These are phyloP conservation scores for Kodamaea suecica DNA, from an alignment of 1,139 yeast genomes.

Conservation along the genomic window DNA sequence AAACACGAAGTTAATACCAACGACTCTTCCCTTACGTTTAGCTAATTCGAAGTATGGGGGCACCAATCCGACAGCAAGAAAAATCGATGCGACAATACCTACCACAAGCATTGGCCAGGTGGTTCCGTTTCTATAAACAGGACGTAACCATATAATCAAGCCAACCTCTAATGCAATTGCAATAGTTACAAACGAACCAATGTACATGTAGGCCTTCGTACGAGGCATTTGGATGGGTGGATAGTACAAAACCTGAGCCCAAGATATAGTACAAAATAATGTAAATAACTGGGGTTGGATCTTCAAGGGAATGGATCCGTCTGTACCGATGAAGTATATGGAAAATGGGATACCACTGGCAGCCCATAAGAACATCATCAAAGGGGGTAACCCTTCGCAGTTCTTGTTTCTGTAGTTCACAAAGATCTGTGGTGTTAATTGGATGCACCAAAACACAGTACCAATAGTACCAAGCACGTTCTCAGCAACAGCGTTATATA, in stretches of 20 bases:
- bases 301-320: slow-evolving; percentile 71
- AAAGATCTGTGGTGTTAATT: slow-evolving; percentile 79
- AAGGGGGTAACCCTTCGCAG: slow-evolving; percentile 80
- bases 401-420: slow-evolving; percentile 71
- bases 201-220: slow-evolving; percentile 34
- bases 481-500: slow-evolving; percentile 44
- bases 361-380: slow-evolving; percentile 85
- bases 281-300: slow-evolving; percentile 87
- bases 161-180: slow-evolving; percentile 67
- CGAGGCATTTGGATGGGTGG: slow-evolving; percentile 58
- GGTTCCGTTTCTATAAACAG: slow-evolving; percentile 55
- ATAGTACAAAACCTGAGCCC: slow-evolving; percentile 74
- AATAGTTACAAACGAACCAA: slow-evolving; percentile 37
- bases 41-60: slow-evolving; percentile 88
- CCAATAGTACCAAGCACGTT: slow-evolving; percentile 87
- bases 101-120: slow-evolving; percentile 77
- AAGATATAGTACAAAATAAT: slow-evolving; percentile 63
- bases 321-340: slow-evolving; percentile 70
- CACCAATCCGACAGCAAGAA: slow-evolving; percentile 71
- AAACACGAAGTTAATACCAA: slow-evolving; percentile 86
- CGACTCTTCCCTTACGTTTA: slow-evolving; percentile 76
- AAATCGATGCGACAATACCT: slow-evolving; percentile 75
- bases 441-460: slow-evolving; percentile 88
- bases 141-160: slow-evolving; percentile 67
- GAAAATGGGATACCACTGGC: slow-evolving; percentile 80